A percentile compares a stretch with the other conserved stretches of the same genome.
Conservation (phyloP, 805 yeast species). For the Wickerhamia fluorescens region DNA sequence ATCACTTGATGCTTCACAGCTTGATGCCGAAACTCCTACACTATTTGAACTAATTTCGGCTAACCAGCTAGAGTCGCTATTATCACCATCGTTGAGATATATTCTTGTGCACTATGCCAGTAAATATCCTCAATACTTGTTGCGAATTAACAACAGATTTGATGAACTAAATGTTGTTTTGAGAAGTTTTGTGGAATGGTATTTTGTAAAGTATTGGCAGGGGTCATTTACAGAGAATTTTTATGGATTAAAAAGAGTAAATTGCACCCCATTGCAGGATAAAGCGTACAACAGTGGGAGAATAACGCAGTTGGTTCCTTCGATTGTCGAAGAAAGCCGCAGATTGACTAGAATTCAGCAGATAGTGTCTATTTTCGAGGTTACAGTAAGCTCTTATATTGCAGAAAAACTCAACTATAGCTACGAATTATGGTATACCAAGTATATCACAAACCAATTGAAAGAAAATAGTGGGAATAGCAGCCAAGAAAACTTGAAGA, state of each 20-base stretch:
- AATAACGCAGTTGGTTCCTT: constrained; percentile 31
- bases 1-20: constrained; percentile 65
- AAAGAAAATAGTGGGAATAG: constrained; percentile 12
- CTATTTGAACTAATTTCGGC: constrained; percentile 83
- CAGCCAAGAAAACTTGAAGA: constrained; percentile 19
- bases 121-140: constrained; percentile 62
- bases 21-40: constrained; percentile 76
- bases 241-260: constrained; percentile 74
- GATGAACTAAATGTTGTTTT: constrained; percentile 67
- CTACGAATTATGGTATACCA: constrained; percentile 58
- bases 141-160: constrained; percentile 56
- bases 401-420: constrained; percentile 59
- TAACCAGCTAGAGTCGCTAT: constrained; percentile 63
- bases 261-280: constrained; percentile 27
- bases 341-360: constrained; percentile 49
- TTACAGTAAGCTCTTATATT: constrained; percentile 63
- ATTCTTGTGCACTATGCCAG: constrained; percentile 76
- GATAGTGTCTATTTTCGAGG: constrained; percentile 46
- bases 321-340: constrained; percentile 43
- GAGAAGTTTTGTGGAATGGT: constrained; percentile 63
- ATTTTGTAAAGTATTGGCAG: constrained; percentile 66
- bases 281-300: constrained; percentile 23
- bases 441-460: constrained; percentile 44
- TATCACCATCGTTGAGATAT: constrained; percentile 79
- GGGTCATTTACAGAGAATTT: constrained; percentile 87